phyloP scores from a whole-genome alignment of 192 early-diverging fungal genomes.

The Kickxella alabastrina region DNA sequence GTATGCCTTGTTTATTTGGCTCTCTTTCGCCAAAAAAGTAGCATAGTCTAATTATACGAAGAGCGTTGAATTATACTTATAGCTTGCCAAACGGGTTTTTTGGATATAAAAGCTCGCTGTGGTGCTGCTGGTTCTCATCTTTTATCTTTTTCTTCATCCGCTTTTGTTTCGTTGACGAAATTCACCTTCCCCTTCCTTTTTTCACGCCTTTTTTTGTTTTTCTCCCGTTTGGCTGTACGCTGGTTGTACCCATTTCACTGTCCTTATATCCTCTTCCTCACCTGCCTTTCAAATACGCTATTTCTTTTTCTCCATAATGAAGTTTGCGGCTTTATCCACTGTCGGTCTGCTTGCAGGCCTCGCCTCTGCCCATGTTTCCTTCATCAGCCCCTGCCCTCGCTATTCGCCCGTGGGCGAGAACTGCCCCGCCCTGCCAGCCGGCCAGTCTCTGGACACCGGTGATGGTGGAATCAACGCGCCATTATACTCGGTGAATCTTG shows the following conservation, averaged over 20 bases:
- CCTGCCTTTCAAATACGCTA: too few species aligned
- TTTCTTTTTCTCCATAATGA: background rate
- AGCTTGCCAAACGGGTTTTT: too few species aligned
- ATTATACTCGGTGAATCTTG: slow-evolving; percentile 18
- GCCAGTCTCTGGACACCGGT: slow-evolving; percentile 35
- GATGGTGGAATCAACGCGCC: slow-evolving; percentile 1
- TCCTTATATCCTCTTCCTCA: background rate
- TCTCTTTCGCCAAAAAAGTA: too few species aligned
- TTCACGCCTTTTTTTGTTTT: too few species aligned
- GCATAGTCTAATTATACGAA: too few species aligned
- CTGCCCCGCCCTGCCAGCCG: slow-evolving; percentile 48
- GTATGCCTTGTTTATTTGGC: too few species aligned
- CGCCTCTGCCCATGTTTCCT: slow-evolving; percentile 21
- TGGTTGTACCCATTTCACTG: background rate
- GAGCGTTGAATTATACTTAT: too few species aligned
- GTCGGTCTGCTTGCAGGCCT: background rate
- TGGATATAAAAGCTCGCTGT: too few species aligned
- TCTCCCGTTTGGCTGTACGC: background rate
- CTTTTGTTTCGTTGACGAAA: background rate
- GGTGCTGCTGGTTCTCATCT: background rate
- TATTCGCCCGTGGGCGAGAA: slow-evolving; percentile 26
- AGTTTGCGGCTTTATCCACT: background rate
- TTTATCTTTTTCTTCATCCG: background rate
- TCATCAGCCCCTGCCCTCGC: slow-evolving; percentile 32
- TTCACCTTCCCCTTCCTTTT: background rate